Conservation (phyloP, 768 basidiomycete genomes). For the Dacryopinax primogenitus region DNA sequence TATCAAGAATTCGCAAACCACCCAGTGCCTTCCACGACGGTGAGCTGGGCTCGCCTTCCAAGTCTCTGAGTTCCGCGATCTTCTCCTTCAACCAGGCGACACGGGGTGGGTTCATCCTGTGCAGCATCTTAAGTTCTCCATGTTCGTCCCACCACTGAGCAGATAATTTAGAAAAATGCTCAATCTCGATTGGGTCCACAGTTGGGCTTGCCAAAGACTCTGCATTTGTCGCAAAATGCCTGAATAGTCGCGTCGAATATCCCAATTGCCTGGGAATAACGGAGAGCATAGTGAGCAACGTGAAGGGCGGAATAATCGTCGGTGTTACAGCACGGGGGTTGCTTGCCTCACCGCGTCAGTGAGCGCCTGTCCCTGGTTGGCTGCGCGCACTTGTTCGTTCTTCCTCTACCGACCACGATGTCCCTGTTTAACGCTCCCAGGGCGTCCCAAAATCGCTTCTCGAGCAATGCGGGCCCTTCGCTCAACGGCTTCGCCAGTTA, state of each 20-base stretch:
- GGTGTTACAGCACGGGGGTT: background rate
- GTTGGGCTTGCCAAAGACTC: conserved; percentile 24
- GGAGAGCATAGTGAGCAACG: background rate
- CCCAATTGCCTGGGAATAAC: background rate
- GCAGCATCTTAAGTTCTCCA: conserved; percentile 78
- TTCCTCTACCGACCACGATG: background rate
- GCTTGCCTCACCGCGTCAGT: background rate
- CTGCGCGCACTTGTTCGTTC: background rate
- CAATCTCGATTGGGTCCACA: conserved; percentile 68
- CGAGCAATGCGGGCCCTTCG: background rate
- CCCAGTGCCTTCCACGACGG: conserved; percentile 32
- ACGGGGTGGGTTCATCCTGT: conserved; percentile 88
- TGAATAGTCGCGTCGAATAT: background rate
- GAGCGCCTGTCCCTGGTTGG: background rate
- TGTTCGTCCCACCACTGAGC: conserved; percentile 93
- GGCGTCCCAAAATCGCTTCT: background rate
- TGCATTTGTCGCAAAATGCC: background rate
- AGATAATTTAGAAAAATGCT: conserved; percentile 77
- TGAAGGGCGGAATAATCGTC: background rate
- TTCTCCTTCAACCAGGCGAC: conserved; percentile 73
- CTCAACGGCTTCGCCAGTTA: conserved; percentile 10
- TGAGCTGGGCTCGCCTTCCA: conserved; percentile 28
- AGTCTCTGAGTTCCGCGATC: conserved; percentile 46
- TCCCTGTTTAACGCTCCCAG: background rate
- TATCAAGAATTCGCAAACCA: conserved; percentile 67